phyloP scores from a whole-genome alignment of 78 protist genomes.

The Dictyostelium purpureum region DNA sequence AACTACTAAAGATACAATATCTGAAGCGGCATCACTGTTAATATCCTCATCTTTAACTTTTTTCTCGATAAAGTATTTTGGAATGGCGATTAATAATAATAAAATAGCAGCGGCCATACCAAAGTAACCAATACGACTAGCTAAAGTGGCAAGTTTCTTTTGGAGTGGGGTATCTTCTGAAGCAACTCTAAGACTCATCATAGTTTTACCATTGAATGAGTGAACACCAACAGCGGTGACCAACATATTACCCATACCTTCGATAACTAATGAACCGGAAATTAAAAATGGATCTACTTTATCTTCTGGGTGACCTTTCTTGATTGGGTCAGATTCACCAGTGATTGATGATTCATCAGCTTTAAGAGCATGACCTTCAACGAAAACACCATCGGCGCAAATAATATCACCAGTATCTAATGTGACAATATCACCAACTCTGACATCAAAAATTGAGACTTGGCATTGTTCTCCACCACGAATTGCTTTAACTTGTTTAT shows the following conservation, averaged over 20 bases:
- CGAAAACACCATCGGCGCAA: slow-evolving; percentile 90
- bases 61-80: slow-evolving; percentile 47
- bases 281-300: slow-evolving; percentile 40
- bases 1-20: slow-evolving; percentile 83
- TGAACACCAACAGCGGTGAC: slow-evolving; percentile 83
- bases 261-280: slow-evolving; percentile 70
- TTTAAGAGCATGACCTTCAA: slow-evolving; percentile 79
- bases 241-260: slow-evolving; percentile 88
- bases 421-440: slow-evolving; percentile 92
- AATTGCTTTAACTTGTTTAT: slow-evolving; percentile 64
- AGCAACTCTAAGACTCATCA: slow-evolving; percentile 74
- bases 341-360: slow-evolving; percentile 86
- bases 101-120: slow-evolving; percentile 85
- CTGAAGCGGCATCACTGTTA: slow-evolving; percentile 8
- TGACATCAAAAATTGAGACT: slow-evolving; percentile 78
- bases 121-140: slow-evolving; percentile 86
- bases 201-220: slow-evolving; percentile 83
- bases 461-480: slow-evolving; percentile 76
- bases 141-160: slow-evolving; percentile 85
- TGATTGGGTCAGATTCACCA: slow-evolving; percentile 80
- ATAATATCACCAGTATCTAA: slow-evolving; percentile 89
- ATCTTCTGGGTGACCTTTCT: slow-evolving; percentile 64
- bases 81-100: slow-evolving; percentile 53
- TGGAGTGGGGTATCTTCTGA: slow-evolving; percentile 95
- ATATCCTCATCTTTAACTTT: slow-evolving; percentile 17